phyloP scores from a whole-genome alignment of 352 stramenopile genomes.

The Phytophthora sp. region DNA sequence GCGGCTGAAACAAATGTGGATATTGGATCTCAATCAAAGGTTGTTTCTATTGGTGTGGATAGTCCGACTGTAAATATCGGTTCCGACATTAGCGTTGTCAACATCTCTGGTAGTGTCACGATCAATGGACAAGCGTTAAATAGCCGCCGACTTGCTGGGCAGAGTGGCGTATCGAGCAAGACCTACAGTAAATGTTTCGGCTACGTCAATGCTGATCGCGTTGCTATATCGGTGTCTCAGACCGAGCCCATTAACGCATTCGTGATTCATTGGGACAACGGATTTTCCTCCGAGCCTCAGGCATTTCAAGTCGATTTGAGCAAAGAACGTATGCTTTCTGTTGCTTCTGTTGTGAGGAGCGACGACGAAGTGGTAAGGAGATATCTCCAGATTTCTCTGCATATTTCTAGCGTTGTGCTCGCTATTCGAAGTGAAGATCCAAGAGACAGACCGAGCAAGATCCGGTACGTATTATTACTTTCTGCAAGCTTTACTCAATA shows the following conservation, averaged over 20 bases:
- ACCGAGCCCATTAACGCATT: slow-evolving; percentile 27
- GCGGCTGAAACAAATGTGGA: slow-evolving; percentile 27
- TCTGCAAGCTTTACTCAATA: background rate
- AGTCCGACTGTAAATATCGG: slow-evolving; percentile 45
- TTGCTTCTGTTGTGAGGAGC: background rate
- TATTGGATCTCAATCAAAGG: slow-evolving; percentile 34
- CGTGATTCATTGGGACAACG: slow-evolving; percentile 34
- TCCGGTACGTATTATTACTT: slow-evolving; percentile 33
- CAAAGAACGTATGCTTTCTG: slow-evolving; percentile 31
- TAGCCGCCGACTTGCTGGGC: slow-evolving; percentile 33
- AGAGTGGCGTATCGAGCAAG: background rate
- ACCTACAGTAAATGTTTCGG: slow-evolving; percentile 32
- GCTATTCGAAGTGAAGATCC: slow-evolving; percentile 9
- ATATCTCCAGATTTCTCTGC: slow-evolving; percentile 41
- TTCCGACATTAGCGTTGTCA: slow-evolving; percentile 38
- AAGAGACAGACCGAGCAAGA: slow-evolving; percentile 30
- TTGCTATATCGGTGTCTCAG: slow-evolving; percentile 20
- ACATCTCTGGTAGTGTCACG: slow-evolving; percentile 55
- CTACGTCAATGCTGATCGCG: slow-evolving; percentile 40
- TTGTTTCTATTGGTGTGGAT: slow-evolving; percentile 40
- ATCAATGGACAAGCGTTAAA: slow-evolving; percentile 59
- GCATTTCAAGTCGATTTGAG: slow-evolving; percentile 31
- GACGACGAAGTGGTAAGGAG: slow-evolving; percentile 8
- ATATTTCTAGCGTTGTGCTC: slow-evolving; percentile 40
- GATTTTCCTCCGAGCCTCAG: slow-evolving; percentile 39